Base-by-base conservation (phyloP, 805 yeast genomes). In the Saturnispora diversa region DNA sequence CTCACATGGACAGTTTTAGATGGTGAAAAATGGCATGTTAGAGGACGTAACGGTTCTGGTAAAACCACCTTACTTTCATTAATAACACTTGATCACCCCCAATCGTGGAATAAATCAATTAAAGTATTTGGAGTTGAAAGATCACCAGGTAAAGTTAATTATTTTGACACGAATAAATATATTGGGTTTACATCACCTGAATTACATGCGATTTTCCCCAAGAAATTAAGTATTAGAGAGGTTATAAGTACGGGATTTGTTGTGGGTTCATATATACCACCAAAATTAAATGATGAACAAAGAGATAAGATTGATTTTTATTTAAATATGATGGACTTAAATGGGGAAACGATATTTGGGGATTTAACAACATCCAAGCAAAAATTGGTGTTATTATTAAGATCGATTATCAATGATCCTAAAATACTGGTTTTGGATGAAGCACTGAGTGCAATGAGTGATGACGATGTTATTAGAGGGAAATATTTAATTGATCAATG, bases 61-160 rank as follows among this genome's bases (percentile, higher is more conserved):
- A 90, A 90, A 58, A 84, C 96, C 2, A 92, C 98, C 0, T 62
- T 90, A 19, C 60, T 92, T 12, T 76, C 97, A 2, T 58, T 92
- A 34, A 68, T 90, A 22, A 87, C 95, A 0, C 87, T 95, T 4
- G 98, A 90, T 52, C 98, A 90, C 56, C 98, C 98, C 1, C 96
- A 90, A 60, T 80, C 96, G 2, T 90, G 97, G 97, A 80, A 76
- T 49, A 70, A 75, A 5, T 74, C 71, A 17, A 69, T 92, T 17
- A 60, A 64, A 6, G 65, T 86, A 34, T 70, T 81, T 49, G 86
- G 87, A 0, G 69, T 69, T 24, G 72, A 77, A 7, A 70, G 97
- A 30, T 71, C 70, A 44, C 78, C 88, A 0, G 98, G 97, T 2
- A 66, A 63, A 29, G 74, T 80, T 12, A 78, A 76, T 44, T 88